Base-by-base conservation (phyloP, 352 stramenopile genomes). In the Globisporangium solare region DNA sequence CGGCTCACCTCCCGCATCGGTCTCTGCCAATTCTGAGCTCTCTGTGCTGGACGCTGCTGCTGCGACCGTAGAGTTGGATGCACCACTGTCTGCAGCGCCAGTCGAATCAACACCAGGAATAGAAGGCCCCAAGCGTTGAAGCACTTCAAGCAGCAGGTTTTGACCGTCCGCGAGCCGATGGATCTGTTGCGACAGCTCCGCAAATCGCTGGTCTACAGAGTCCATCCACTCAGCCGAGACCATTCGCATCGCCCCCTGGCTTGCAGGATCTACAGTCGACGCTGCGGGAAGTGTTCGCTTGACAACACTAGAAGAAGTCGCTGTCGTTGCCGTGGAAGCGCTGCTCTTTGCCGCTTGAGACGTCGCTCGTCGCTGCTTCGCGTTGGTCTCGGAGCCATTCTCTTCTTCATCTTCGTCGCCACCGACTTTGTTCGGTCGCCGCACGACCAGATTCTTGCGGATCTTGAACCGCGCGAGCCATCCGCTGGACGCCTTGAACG, bases 391-490 rank as follows among this genome's bases (percentile, higher is more conserved):
- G 3, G 20, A 13, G 17, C 12, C 12, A 32, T 39, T 21, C n/a
- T 22, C 39, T 5, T 51, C 20, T 21, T 20, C 18, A 17, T 51
- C 51, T 13, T 51, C 31, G 20, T n/a, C 42, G 14, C 24, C 50
- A n/a, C 7, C 22, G 1, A 21, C 18, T 18, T 39, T 51, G 14
- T 50, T 58, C n/a, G 37, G 21, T 15, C 58, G 45, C 0, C 58
- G 58, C 45, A 54, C 22, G 1, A 40, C 24, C 6, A 64, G 20
- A 39, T 64, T 58, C 51, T 59, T 64, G 24, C 58, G 58, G 43
- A 54, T 42, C 50, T 64, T 64, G 45, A 64, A 64, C 50, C 58
- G 58, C 50, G 58, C 58, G 14, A 64, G 51, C 58, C 58, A 64
- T 35, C 58, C 58, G 35, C 58, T 64, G n/a, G 58, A 64, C 12